Evolutionary conservation across 179 eudicot genomes (phyloP), one percentile per base, ranked within the genome.

Genomic region (Beta corolliflora): DNA sequence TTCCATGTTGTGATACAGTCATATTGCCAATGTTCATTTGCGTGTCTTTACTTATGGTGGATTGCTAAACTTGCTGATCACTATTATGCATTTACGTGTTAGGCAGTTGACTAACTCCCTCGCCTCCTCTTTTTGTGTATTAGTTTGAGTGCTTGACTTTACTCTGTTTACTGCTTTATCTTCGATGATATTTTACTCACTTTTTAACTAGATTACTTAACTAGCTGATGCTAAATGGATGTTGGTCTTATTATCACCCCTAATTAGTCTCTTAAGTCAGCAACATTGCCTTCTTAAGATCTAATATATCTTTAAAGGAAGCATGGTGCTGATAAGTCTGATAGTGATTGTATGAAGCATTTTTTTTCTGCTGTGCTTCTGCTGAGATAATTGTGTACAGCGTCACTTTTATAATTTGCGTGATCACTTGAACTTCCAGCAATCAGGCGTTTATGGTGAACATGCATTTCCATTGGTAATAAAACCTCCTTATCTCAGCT

Each of bases 381-480:
- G 23, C 63, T 21, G 12, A n/a, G 61, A 68, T 58, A 25, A 50
- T 63, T 70, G 72, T 72, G 76, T 73, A 72, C 71, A 78, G 80
- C 64, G 29, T 81, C 25, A 79, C 58, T 61, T 16, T 81, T 76
- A 11, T 75, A 73, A 25, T 45, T 58, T 68, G 76, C 12, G 41
- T 59, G 63, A 73, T 55, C 69, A 31, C 50, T 76, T 67, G 67
- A 66, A 48, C 50, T 65, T 67, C 58, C 46, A 71, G 82, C 64
- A 70, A 52, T 14, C n/a, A 58, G 46, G 61, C 63, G 67, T 76
- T 79, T 80, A 29, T 76, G 77, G 77, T 83, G 79, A 52, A 80
- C 77, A 50, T 80, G 80, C 80, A 73, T 74, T 73, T 78, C 73
- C 80, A 73, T 68, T 80, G 65, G 18, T 81, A 80, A 81, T 36